Evolutionary conservation across 495 filamentous ascomycete genomes (phyloP).

Genomic region (Aspergillus steynii): DNA sequence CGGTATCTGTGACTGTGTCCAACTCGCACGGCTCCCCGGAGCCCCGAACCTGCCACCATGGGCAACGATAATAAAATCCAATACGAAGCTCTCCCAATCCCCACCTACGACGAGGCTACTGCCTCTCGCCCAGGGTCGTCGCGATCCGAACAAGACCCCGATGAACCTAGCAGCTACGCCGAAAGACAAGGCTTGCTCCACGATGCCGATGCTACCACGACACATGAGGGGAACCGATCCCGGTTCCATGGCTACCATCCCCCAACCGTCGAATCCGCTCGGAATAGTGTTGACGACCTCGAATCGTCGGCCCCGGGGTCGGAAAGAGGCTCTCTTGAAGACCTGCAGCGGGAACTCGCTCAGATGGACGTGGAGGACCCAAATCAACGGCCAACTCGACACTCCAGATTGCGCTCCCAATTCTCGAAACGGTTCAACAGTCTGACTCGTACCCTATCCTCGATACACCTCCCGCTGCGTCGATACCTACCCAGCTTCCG

Average conservation of each 20-base stretch:
- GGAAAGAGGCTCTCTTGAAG: slow-evolving; percentile 53
- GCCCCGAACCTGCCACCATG: slow-evolving; percentile 45
- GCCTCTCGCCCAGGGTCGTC: slow-evolving; percentile 61
- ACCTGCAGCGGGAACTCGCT: slow-evolving; percentile 75
- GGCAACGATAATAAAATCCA: slow-evolving; percentile 61
- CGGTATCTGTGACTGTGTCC: slow-evolving; percentile 30
- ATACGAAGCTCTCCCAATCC: slow-evolving; percentile 78
- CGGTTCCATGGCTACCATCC: slow-evolving; percentile 61
- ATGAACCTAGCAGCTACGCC: slow-evolving; percentile 55
- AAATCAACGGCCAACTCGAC: slow-evolving; percentile 40
- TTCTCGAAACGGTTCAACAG: slow-evolving; percentile 57
- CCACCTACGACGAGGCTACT: slow-evolving; percentile 90
- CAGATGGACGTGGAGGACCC: slow-evolving; percentile 89
- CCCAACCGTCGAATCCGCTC: slow-evolving; percentile 72
- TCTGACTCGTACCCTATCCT: slow-evolving; percentile 55
- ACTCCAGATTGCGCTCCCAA: slow-evolving; percentile 42
- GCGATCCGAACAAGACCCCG: slow-evolving; percentile 59
- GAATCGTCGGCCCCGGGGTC: slow-evolving; percentile 44
- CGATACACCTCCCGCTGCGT: slow-evolving; percentile 55
- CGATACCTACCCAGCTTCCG: slow-evolving; percentile 46
- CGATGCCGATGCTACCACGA: slow-evolving; percentile 33
- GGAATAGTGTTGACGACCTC: slow-evolving; percentile 61
- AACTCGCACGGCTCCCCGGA: slow-evolving; percentile 36
- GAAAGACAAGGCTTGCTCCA: slow-evolving; percentile 63
- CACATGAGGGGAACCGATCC: slow-evolving; percentile 22